These are phyloP conservation scores for Pseudopyrenochaeta lycopersici DNA, from an alignment of 2,329 filamentous ascomycete genomes.

Conservation along the genomic window DNA sequence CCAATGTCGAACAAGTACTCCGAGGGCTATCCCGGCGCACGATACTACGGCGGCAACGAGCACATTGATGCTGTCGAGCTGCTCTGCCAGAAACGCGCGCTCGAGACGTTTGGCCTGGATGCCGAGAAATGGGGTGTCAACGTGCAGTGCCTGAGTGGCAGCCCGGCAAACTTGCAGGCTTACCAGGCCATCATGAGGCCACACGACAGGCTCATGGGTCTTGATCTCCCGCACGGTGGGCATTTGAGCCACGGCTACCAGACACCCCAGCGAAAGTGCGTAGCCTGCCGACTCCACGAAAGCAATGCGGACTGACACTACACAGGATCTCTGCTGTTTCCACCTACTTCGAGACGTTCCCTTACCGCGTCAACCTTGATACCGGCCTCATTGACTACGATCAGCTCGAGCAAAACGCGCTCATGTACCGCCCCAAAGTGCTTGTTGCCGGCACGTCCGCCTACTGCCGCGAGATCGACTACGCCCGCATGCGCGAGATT, in stretches of 20 bases:
- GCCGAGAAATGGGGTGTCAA: constrained; percentile 95
- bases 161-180: constrained; percentile 95
- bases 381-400: constrained; percentile 97
- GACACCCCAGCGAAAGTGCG: constrained; percentile 88
- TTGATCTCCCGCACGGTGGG: constrained; percentile 92
- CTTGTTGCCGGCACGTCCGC: constrained; percentile 94
- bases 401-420: constrained; percentile 84
- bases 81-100: constrained; percentile 87
- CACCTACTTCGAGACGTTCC: constrained; percentile 98
- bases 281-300: constrained; percentile 17
- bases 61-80: constrained; percentile 92
- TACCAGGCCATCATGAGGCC: constrained; percentile 97
- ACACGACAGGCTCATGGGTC: constrained; percentile 95
- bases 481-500: constrained; percentile 88
- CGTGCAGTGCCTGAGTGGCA: constrained; percentile 85
- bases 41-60: constrained; percentile 97
- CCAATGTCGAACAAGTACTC: constrained; percentile 89
- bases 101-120: constrained; percentile 86
- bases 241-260: constrained; percentile 98
- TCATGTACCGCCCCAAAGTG: constrained; percentile 92
- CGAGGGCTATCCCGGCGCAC: constrained; percentile 93
- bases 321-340: constrained; percentile 91
- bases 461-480: constrained; percentile 96
- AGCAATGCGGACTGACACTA: constrained; percentile 17
- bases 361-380: constrained; percentile 88